These are phyloP conservation scores for Yarrowia divulgata DNA, from an alignment of 805 yeast genomes.

Conservation along the genomic window DNA sequence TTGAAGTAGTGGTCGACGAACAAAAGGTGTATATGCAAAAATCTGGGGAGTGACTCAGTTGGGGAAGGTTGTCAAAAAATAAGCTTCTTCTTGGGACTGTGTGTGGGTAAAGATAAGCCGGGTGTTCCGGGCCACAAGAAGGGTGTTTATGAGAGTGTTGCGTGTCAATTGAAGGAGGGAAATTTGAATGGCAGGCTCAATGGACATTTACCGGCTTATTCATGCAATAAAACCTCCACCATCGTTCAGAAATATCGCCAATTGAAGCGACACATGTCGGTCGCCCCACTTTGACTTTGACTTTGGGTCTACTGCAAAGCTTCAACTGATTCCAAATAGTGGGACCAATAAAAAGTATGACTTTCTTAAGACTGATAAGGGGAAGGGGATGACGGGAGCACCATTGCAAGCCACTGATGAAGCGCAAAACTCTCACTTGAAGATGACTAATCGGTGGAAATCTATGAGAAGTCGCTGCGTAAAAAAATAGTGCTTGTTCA, in stretches of 20 bases:
- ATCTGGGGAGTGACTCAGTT: constrained; percentile 37
- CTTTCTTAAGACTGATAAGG: background rate
- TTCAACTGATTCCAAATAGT: constrained; percentile 7
- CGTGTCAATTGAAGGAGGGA: background rate
- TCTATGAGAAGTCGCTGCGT: no score
- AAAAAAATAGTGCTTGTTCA: no score
- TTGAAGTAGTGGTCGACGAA: background rate
- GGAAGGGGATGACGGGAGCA: background rate
- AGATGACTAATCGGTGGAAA: no score
- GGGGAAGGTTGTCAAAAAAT: constrained; percentile 14
- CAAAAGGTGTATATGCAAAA: background rate
- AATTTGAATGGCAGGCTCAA: no score
- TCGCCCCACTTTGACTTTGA: background rate
- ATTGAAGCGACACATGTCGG: no score
- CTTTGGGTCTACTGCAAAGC: no score
- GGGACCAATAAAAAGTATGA: constrained; percentile 11
- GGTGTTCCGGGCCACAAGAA: background rate
- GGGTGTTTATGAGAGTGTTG: no score
- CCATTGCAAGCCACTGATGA: no score
- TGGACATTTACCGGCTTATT: no score
- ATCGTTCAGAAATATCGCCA: no score
- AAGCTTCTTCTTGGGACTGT: background rate
- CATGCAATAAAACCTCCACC: no score
- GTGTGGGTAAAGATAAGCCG: constrained; percentile 8
- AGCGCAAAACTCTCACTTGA: background rate